Conservation (phyloP, 2,329 filamentous ascomycete genomes). For the Beauveria medogensis region DNA sequence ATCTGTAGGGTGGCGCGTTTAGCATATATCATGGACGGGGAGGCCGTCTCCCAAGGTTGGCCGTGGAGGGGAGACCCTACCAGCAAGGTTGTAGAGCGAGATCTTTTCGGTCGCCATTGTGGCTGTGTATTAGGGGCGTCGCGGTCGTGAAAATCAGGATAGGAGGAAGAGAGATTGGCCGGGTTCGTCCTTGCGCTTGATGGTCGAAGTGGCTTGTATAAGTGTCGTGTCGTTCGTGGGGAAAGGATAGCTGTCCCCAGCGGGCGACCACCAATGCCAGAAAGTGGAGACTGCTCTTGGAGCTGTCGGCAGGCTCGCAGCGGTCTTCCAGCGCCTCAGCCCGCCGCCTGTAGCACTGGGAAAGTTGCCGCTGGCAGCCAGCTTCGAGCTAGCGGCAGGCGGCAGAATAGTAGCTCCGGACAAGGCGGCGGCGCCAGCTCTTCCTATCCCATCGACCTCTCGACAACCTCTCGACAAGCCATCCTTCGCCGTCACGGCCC, state of each 20-base stretch:
- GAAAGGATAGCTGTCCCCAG: slow-evolving; percentile 12
- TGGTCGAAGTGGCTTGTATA: slow-evolving; percentile 16
- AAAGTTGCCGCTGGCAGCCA: not conserved
- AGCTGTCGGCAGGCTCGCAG: not conserved
- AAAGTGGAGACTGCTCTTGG: not conserved
- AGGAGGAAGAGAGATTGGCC: not conserved
- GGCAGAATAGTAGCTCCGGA: slow-evolving; percentile 15
- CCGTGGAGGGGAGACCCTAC: slow-evolving; percentile 28
- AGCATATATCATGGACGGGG: no score
- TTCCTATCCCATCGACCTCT: not conserved
- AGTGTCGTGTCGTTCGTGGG: slow-evolving; percentile 7
- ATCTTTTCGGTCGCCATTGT: slow-evolving; percentile 46
- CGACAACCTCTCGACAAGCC: not conserved
- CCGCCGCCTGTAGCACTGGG: not conserved
- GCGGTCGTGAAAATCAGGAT: not conserved
- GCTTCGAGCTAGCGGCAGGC: slow-evolving; percentile 1
- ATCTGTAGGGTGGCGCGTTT: slow-evolving; percentile 45
- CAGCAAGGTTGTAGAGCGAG: slow-evolving; percentile 58
- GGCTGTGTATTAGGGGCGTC: not conserved
- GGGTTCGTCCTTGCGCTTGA: not conserved
- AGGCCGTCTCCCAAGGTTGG: not conserved
- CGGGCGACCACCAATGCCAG: not conserved
- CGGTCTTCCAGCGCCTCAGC: not conserved
- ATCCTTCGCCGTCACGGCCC: not conserved
- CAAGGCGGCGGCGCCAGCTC: not conserved